Evolutionary conservation across 768 basidiomycete species (phyloP), one percentile per base, ranked within the genome.

Genomic region (Pisolithus orientalis): DNA sequence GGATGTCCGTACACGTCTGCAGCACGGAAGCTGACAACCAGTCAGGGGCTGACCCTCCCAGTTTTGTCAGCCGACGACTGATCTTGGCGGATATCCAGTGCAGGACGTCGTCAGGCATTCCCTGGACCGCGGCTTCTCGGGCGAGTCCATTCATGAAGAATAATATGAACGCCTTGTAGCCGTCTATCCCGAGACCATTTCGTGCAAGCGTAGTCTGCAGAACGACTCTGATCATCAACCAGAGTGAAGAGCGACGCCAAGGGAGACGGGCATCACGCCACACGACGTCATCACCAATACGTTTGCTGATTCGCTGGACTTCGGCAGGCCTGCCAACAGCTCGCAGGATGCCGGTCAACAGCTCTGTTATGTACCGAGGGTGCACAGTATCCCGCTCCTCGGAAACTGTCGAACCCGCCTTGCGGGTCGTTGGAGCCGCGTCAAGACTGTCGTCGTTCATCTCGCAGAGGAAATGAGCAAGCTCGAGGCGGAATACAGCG

Each of bases 241-340:
- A 82, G 10, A 78, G 63, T 1, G 76, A 63, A 6, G 77, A 76
- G 24, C 80, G 68, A 27, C 80, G 64, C 79, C 79, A 82, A 66
- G 80, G 50, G 9, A 68, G 62, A 29, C 56, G 47, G 2, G 72
- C 63, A 21, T 65, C 52, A 4, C 66, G 39, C 73, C 76, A 17
- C n/a, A 42, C 63, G 2, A 79, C 72, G 24, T 80, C 75, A 47
- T 80, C 78, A 6, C 65, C 67, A 0, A 79, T 65, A 7, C 75
- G 73, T 58, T 81, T 81, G 11, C 50, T 56, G 17, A 75, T 68
- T 7, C 66, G 59, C 38, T 29, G 27, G 4, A 67, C 53, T 14
- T 61, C 62, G 11, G 65, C 58, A 2, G 72, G 72, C 4, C 52
- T 47, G 37, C 66, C 67, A 10, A 72, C 58, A 7, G 70, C 72